Evolutionary conservation across 768 basidiomycete genomes (phyloP), one percentile per base, ranked within the genome.

Genomic region (Lyophyllum decastes): DNA sequence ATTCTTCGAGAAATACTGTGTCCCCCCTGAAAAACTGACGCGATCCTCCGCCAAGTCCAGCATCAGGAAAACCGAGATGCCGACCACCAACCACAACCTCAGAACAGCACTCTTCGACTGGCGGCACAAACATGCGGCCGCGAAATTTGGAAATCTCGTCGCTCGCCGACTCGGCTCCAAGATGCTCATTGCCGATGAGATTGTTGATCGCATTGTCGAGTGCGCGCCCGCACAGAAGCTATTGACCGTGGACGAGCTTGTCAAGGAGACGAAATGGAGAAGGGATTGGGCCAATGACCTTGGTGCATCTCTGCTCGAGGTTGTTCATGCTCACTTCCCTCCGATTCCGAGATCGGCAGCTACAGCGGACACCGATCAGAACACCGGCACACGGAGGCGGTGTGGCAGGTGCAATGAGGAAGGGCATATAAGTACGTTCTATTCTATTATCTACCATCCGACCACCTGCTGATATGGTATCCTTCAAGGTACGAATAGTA

Each of bases 1-100:
- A 0, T 52, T n/a, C 26, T 61, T 61, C 24, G 12, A 53, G 24
- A 21, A 52, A 17, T 57, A 22, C 51, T 21, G 21, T n/a, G 45
- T 53, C n/a, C 19, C 22, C 10, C 14, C n/a, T 5, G 26, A 17
- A 34, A 52, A 4, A 4, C 3, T n/a, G 19, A 26, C 26, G 2
- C 43, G 17, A 0, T 44, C 46, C 11, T 6, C 46, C 14, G 25
- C 25, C 11, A 52, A 57, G 9, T 57, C 56, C 2, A 41, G 21
- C 2, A 33, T 53, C 52, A 43, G 33, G 26, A 5, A 34, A 4
- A 24, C 34, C 38, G 49, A 55, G 21, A 45, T 45, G 44, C 22
- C 44, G 14, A 6, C 44, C 44, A 45, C 21, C 6, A 12, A 11
- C 21, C 21, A 12, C 11, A 21, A 45, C 44, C 21, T 45, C 21